Percentiles rank a stretch among this genome's conserved stretches.
These are phyloP conservation scores for Xylogone sp. DNA, from an alignment of 2,329 filamentous ascomycete genomes.

Conservation along the genomic window DNA sequence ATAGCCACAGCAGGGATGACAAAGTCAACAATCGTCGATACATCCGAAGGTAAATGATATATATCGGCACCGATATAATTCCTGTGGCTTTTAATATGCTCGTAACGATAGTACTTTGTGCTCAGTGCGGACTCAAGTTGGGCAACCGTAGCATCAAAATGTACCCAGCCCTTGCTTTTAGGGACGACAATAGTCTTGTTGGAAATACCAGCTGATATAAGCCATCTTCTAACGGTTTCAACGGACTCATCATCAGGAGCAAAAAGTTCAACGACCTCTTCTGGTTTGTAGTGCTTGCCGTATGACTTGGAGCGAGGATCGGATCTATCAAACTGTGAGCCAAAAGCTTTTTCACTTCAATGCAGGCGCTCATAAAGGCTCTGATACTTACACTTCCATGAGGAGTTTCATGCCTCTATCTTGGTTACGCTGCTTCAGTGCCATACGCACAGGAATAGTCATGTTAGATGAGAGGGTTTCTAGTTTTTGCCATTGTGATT, in stretches of 20 bases:
- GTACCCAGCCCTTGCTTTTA: conserved; percentile 18
- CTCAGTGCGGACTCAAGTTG: conserved; percentile 49
- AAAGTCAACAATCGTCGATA: conserved; percentile 41
- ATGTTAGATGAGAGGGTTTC: no score
- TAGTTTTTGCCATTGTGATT: no score
- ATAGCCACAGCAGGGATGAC: conserved; percentile 38
- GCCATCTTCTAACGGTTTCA: conserved; percentile 47
- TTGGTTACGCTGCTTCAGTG: conserved; percentile 40
- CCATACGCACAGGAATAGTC: conserved; percentile 28
- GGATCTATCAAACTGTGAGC: no score
- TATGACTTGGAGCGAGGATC: conserved; percentile 40
- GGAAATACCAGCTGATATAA: conserved; percentile 47
- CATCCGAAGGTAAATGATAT: conserved; percentile 37
- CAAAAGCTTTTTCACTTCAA: no score
- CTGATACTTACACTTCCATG: conserved; percentile 38
- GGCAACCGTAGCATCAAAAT: conserved; percentile 27
- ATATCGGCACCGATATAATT: conserved; percentile 29
- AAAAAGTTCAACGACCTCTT: conserved; percentile 37
- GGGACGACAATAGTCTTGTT: conserved; percentile 44
- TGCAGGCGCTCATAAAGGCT: no score
- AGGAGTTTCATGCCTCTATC: conserved; percentile 38
- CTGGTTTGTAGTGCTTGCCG: conserved; percentile 39
- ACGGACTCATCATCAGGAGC: conserved; percentile 41
- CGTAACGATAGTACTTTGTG: conserved; percentile 37
- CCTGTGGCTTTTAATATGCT: conserved; percentile 25